A percentile compares a stretch with the other conserved stretches of the same genome.
These are phyloP conservation scores for Bipolaris cookei DNA, from an alignment of 2,329 filamentous ascomycete species.

Conservation along the genomic window DNA sequence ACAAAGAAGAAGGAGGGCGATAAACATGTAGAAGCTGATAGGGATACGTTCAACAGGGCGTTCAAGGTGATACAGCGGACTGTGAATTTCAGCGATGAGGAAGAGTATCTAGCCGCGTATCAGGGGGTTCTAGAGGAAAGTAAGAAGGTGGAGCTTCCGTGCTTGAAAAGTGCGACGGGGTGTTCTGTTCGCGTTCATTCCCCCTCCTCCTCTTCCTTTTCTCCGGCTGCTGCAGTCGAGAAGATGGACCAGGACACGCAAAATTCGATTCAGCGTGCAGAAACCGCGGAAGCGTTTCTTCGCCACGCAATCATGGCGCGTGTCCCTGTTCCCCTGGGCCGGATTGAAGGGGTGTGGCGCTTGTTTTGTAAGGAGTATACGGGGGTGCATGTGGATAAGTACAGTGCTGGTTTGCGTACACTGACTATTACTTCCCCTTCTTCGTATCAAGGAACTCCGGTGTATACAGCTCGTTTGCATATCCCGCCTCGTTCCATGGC, in stretches of 20 bases:
- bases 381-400: conserved; percentile 35
- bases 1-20: conserved; percentile 5
- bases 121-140: too few species aligned
- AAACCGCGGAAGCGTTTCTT: conserved; percentile 27
- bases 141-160: too few species aligned
- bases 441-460: neutral
- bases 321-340: conserved; percentile 36
- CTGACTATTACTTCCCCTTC: conserved; percentile 20
- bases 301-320: conserved; percentile 23
- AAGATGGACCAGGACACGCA: neutral
- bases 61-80: conserved; percentile 21
- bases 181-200: too few species aligned
- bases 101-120: too few species aligned
- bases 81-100: conserved; percentile 41
- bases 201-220: too few species aligned
- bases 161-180: too few species aligned
- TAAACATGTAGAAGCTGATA: conserved; percentile 25
- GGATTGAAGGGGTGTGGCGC: conserved; percentile 34
- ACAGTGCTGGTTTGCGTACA: conserved; percentile 35
- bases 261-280: too few species aligned
- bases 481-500: conserved; percentile 39
- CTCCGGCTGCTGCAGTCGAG: conserved; percentile 14
- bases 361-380: conserved; percentile 32
- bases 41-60: conserved; percentile 22
- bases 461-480: conserved; percentile 34